Evolutionary conservation across 495 filamentous ascomycete genomes (phyloP), one percentile per base, ranked within the genome.

Genomic region (Aspergillus asperescens): DNA sequence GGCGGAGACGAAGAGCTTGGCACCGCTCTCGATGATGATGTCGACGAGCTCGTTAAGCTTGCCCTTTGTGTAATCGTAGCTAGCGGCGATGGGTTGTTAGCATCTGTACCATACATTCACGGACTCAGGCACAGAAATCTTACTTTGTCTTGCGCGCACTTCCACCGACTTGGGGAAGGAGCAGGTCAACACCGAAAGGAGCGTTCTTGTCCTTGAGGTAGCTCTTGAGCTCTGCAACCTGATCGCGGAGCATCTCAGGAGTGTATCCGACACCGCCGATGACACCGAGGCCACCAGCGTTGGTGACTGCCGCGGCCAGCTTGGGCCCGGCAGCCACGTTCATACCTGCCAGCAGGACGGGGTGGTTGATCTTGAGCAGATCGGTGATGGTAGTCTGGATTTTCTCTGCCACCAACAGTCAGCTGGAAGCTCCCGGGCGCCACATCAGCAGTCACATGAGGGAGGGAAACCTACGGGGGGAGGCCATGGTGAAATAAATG

Each of bases 21-120:
- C 88, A 48, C 88, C 88, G 48, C 83, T 87, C 63, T 90, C 84
- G 72, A 98, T 95, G 72, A 96, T 86, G 60, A 95, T 90, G 67
- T 89, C 84, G 68, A 95, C 74, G 37, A 98, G 81, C 64, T 94
- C 85, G 69, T 89, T 77, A 45, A 98, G 87, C 77, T 97, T 97
- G 66, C 93, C 93, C 77, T 98, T 96, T 64, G 93, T 98, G 79
- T 98, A 98, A 74, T 98, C 93, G 73, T 98, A 95, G 81, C 93
- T 96, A 34, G 24, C 47, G 5, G 55, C 45, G 27, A 55, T 37
- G 23, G n/a, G n/a, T n/a, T n/a, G 50, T 70, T 65, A 62, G 65
- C 46, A 49, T 20, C 29, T 12, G 20, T 13, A 28, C 16, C 9
- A 45, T n/a, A n/a, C 8, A 35, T 40, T 13, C n/a, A n/a, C n/a